Conservation (phyloP, 129 eudicot species). For the Tagetes patula region DNA sequence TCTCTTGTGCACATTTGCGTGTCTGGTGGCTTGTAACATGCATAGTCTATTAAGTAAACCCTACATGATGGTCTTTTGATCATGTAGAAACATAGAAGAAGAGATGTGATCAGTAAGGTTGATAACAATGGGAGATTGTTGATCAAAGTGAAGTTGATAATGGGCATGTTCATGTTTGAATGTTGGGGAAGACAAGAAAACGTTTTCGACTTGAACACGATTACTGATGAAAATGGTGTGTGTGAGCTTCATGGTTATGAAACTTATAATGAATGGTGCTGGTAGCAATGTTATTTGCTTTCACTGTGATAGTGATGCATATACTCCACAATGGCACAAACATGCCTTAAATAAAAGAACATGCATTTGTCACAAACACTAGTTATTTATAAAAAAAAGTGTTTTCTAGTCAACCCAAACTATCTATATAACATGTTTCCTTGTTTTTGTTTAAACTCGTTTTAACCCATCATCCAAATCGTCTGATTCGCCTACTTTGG, state of each 20-base stretch:
- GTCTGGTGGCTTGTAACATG: conserved; percentile 55
- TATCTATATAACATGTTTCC: not conserved
- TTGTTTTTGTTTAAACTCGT: not conserved
- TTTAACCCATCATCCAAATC: not conserved
- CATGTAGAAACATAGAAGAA: conserved; percentile 20
- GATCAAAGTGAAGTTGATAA: conserved; percentile 18
- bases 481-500: not conserved
- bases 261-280: conserved; percentile 15
- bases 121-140: conserved; percentile 9
- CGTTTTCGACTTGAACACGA: not conserved
- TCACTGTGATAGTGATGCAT: conserved; percentile 22
- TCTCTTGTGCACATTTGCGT: conserved; percentile 41
- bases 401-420: not conserved
- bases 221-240: not conserved
- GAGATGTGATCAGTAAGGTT: conserved; percentile 15
- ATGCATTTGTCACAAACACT: not conserved
- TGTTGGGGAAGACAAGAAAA: conserved; percentile 8
- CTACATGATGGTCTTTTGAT: conserved; percentile 18
- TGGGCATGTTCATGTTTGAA: conserved; percentile 16
- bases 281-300: not conserved
- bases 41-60: conserved; percentile 47
- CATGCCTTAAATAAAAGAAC: conserved; percentile 3
- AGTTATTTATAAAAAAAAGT: not conserved
- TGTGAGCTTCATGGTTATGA: conserved; percentile 21
- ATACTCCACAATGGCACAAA: not conserved